phyloP scores from a whole-genome alignment of 1,284 basidiomycete genomes.

The Fomitopsis pinicola region DNA sequence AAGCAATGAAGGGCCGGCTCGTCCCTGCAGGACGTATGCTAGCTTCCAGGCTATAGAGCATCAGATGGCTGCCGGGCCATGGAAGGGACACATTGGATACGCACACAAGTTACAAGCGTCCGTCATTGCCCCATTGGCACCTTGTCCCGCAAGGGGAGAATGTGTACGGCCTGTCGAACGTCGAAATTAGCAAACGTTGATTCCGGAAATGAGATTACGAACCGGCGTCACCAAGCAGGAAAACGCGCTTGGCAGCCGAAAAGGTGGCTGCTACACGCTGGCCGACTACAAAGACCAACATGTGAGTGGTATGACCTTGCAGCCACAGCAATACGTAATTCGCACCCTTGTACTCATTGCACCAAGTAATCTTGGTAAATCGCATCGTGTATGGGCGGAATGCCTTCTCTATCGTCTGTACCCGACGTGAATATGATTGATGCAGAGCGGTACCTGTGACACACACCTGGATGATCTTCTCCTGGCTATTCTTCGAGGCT shows the following conservation, averaged over 20 bases:
- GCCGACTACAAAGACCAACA: background rate
- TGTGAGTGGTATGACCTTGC: background rate
- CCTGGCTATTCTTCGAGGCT: background rate
- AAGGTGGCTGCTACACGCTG: background rate
- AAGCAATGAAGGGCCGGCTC: background rate
- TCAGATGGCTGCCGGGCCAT: background rate
- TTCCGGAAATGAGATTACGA: background rate
- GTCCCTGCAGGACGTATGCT: slow-evolving; percentile 1
- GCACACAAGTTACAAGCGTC: background rate
- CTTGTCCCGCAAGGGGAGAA: background rate
- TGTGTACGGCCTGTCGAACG: background rate
- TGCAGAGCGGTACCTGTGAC: no score
- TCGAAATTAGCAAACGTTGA: background rate
- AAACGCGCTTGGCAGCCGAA: background rate
- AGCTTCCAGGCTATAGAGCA: slow-evolving; percentile 5
- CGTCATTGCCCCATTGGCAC: background rate
- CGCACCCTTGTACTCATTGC: background rate
- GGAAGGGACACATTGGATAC: background rate
- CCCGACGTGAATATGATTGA: background rate
- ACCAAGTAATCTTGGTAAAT: background rate
- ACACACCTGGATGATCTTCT: background rate
- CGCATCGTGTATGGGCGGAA: background rate
- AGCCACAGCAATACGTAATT: background rate
- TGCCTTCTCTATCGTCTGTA: background rate
- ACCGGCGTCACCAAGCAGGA: background rate